Conservation (phyloP, 495 filamentous ascomycete genomes). For the Penicillium soppii region DNA sequence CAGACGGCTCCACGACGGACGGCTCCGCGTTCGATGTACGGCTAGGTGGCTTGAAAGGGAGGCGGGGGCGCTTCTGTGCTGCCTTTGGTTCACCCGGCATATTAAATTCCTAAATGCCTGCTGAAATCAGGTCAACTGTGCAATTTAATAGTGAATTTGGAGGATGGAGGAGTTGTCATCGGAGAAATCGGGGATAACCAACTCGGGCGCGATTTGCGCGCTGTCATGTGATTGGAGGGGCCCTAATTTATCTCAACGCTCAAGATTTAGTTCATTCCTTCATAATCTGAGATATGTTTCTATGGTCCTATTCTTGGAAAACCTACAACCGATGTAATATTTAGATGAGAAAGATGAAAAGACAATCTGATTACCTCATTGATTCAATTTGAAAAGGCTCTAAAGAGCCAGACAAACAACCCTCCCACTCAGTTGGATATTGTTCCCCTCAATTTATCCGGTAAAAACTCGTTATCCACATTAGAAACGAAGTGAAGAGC, state of each 20-base stretch:
- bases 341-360: too few relatives aligned
- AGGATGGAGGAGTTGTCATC: background rate
- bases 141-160: background rate
- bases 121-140: background rate
- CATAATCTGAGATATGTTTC: too few relatives aligned
- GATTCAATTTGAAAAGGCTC: too few relatives aligned
- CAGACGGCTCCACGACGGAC: conserved; percentile 21
- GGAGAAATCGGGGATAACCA: conserved; percentile 1
- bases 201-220: conserved; percentile 20
- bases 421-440: too few relatives aligned
- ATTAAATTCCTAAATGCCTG: background rate
- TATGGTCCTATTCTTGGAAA: too few relatives aligned
- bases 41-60: conserved; percentile 54
- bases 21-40: conserved; percentile 27
- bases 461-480: too few relatives aligned
- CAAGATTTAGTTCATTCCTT: background rate
- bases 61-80: conserved; percentile 40
- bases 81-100: conserved; percentile 40
- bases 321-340: too few relatives aligned
- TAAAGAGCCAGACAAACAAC: too few relatives aligned
- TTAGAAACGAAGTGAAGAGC: too few relatives aligned
- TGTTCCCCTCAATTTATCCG: background rate
- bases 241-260: background rate
- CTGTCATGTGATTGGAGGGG: conserved; percentile 32
- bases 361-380: too few relatives aligned